Evolutionary conservation across 1,284 basidiomycete genomes (phyloP), one percentile per base, ranked within the genome.

Genomic region (Peniophora sp.): DNA sequence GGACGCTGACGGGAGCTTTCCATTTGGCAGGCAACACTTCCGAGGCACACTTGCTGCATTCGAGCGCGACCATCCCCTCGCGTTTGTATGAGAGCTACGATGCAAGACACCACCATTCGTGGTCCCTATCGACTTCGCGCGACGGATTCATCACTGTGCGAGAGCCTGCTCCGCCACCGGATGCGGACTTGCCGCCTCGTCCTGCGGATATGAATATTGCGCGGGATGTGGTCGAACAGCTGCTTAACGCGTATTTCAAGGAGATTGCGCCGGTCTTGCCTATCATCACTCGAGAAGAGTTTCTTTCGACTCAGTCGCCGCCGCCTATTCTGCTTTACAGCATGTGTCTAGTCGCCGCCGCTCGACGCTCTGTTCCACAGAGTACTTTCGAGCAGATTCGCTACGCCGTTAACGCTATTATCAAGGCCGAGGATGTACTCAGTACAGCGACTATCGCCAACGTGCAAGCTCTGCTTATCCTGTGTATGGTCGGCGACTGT

Each of bases 231-330:
- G 77, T 95, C 60, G 85, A 94, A 60, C 76, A 79, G 51, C 80
- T 97, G 50, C 78, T 96, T 62, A 98, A 97, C 69, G 81, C 84
- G 19, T 98, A 94, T 71, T 98, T 98, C 66, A 77, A 79, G 19
- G 83, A 92, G 41, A 76, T 96, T 48, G 81, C 87, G 1, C 89
- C 88, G n/a, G 73, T 92, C 46, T 79, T 96, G 54, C 95, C 95
- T 19, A 77, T 97, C 57, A 78, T 98, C 53, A 91, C 90, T 16
- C 81, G 87, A 62, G 76, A 80, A 45, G 95, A 98, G 63, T 97
- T 98, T 62, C 71, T 96, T 52, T 79, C 83, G 17, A 79, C 69
- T 49, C 74, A 79, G 24, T 83, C 82, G 10, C 89, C 90, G 0
- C 76, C 89, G 14, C 86, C 90, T 1, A 75, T 94, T 38, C 69